Percentiles rank a stretch among this genome's conserved stretches.
phyloP scores from a whole-genome alignment of 306 rosid genomes.

The Potentilla sterilis region DNA sequence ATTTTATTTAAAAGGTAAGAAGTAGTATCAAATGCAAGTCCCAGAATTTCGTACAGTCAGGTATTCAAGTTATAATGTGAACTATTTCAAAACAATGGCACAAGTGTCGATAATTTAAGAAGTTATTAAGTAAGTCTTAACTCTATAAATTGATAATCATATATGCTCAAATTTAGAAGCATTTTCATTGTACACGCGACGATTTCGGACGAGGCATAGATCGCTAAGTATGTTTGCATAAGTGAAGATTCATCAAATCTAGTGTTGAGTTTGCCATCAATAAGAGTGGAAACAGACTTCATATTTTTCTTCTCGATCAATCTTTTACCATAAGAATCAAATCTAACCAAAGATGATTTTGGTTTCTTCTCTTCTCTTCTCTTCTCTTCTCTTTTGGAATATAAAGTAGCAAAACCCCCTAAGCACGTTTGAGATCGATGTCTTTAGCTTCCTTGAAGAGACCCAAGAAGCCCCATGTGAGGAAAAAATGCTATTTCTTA shows the following conservation, averaged over 20 bases:
- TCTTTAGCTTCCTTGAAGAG: conserved; percentile 1
- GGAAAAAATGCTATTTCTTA: background rate
- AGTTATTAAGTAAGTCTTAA: background rate
- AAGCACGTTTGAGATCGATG: background rate
- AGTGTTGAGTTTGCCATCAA: background rate
- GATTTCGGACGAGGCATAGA: background rate
- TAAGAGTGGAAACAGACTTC: background rate
- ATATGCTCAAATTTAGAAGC: background rate
- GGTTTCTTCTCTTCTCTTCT: background rate
- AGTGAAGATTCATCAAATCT: background rate
- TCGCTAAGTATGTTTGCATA: background rate
- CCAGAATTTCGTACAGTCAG: too few species aligned
- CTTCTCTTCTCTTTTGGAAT: background rate
- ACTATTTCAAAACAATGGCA: too few species aligned
- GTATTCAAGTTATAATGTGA: too few species aligned
- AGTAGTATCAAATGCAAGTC: too few species aligned
- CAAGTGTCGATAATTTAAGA: too few species aligned
- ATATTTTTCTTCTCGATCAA: background rate
- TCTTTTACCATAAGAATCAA: background rate
- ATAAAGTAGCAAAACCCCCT: background rate
- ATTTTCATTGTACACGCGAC: accelerated
- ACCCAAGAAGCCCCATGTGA: conserved; percentile 12
- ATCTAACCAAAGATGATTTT: background rate
- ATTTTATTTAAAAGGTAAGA: background rate
- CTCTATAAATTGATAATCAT: background rate